A percentile compares a stretch with the other conserved stretches of the same genome.
Evolutionary conservation across 345 rosid species (phyloP).

Genomic region (Sisymbrium irio): DNA sequence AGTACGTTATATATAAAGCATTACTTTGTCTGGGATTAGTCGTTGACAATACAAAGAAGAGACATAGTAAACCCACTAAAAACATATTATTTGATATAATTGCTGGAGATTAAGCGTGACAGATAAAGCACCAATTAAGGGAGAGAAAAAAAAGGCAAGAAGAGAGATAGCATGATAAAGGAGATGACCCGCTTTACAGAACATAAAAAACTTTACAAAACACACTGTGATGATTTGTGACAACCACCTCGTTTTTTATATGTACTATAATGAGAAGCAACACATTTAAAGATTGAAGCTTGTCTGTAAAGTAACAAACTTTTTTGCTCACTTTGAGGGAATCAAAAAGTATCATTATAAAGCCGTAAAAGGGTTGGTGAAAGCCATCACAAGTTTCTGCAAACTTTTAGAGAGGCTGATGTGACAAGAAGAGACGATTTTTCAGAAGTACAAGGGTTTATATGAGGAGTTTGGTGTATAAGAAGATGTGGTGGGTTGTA

Average conservation of each 20-base stretch:
- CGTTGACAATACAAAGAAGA: constrained; percentile 1
- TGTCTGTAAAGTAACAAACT: constrained; percentile 36
- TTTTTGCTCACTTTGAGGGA: constrained; percentile 26
- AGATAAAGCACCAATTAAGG: constrained; percentile 29
- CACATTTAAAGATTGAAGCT: constrained; percentile 31
- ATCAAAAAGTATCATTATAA: constrained; percentile 30
- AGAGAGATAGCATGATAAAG: constrained; percentile 24
- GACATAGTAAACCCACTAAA: neutral
- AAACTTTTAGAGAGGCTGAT: constrained; percentile 7
- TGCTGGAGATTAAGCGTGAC: constrained; percentile 32
- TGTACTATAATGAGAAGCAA: constrained; percentile 30
- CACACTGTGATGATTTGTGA: constrained; percentile 33
- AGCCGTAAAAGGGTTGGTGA: constrained; percentile 32
- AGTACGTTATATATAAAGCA: neutral
- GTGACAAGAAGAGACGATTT: constrained; percentile 18
- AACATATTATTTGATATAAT: neutral
- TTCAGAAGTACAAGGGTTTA: constrained; percentile 7
- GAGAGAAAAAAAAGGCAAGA: neutral
- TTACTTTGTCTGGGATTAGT: constrained; percentile 9
- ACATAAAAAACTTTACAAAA: constrained; percentile 32
- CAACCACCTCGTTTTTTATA: constrained; percentile 27
- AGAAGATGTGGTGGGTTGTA: constrained; percentile 37
- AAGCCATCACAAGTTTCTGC: constrained; percentile 23
- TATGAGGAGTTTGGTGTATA: constrained; percentile 31
- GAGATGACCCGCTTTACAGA: constrained; percentile 28